These are phyloP conservation scores for Phytophthora citricola DNA, from an alignment of 352 stramenopile species.

Conservation along the genomic window DNA sequence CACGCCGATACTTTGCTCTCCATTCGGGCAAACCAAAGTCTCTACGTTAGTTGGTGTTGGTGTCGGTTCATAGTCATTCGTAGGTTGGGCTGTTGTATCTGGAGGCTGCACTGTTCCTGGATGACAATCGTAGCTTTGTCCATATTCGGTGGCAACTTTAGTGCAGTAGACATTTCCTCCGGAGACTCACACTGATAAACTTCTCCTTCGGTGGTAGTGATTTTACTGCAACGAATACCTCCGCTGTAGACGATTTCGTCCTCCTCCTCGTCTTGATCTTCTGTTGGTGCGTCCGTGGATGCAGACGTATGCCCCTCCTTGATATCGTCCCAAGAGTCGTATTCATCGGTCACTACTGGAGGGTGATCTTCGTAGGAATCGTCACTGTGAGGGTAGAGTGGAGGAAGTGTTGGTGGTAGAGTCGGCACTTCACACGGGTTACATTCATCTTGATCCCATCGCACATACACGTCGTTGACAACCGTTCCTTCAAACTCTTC, in stretches of 20 bases:
- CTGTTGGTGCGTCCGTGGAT: neutral
- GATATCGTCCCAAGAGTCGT: slow-evolving; percentile 17
- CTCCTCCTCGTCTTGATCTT: neutral
- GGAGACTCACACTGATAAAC: slow-evolving; percentile 13
- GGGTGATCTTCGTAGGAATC: slow-evolving; percentile 16
- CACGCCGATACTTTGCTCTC: no score
- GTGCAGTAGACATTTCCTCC: slow-evolving; percentile 5
- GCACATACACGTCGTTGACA: slow-evolving; percentile 12
- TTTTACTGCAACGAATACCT: slow-evolving; percentile 14
- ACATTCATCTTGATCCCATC: slow-evolving; percentile 29
- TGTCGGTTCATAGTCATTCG: slow-evolving; percentile 2
- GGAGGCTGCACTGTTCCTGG: neutral
- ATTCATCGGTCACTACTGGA: slow-evolving; percentile 14
- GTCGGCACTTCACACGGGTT: slow-evolving; percentile 29
- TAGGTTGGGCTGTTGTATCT: neutral
- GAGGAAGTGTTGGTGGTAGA: slow-evolving; percentile 13
- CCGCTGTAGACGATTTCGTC: neutral
- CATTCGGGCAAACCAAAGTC: neutral
- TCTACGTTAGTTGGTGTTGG: slow-evolving; percentile 1
- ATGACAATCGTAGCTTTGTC: slow-evolving; percentile 12
- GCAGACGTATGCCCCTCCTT: neutral
- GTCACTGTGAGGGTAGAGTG: slow-evolving; percentile 8
- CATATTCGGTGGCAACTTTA: slow-evolving; percentile 20
- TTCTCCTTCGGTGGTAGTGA: slow-evolving; percentile 11
- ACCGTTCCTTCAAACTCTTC: neutral